Conservation (phyloP, 2,329 filamentous ascomycete genomes). For the Aspergillus pseudonomiae region DNA sequence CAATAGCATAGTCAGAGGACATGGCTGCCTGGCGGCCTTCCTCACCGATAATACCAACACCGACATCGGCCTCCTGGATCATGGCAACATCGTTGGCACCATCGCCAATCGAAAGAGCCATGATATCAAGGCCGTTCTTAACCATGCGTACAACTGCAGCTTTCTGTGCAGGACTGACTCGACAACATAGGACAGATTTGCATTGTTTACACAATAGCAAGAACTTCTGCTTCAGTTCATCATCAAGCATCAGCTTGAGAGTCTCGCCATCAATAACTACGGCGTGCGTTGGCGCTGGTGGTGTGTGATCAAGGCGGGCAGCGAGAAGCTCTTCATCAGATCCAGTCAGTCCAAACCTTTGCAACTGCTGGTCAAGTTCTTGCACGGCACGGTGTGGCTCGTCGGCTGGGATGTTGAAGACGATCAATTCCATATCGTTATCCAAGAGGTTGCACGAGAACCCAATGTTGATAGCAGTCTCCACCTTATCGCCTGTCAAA, state of each 20-base stretch:
- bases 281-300: conserved; percentile 85
- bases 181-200: conserved; percentile 93
- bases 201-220: conserved; percentile 95
- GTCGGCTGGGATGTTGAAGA: conserved; percentile 82
- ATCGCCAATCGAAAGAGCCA: conserved; percentile 91
- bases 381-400: conserved; percentile 65
- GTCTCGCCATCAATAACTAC: conserved; percentile 95
- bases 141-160: conserved; percentile 96
- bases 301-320: conserved; percentile 80
- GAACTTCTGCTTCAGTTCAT: conserved; percentile 86
- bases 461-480: conserved; percentile 99
- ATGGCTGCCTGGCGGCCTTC: conserved; percentile 92
- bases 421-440: conserved; percentile 96
- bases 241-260: conserved; percentile 82
- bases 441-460: conserved; percentile 97
- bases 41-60: conserved; percentile 90
- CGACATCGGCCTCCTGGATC: conserved; percentile 97
- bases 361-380: conserved; percentile 74
- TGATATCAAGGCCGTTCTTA: conserved; percentile 90
- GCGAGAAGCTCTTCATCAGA: conserved; percentile 80
- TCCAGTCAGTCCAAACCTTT: conserved; percentile 74
- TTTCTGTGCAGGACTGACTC: conserved; percentile 95
- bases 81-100: conserved; percentile 96
- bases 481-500: conserved; percentile 95
- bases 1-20: conserved; percentile 95